Percentiles rank a stretch among this genome's conserved stretches.
Evolutionary conservation across 495 filamentous ascomycete genomes (phyloP).

Genomic region (Astrothelium subdiscretum): DNA sequence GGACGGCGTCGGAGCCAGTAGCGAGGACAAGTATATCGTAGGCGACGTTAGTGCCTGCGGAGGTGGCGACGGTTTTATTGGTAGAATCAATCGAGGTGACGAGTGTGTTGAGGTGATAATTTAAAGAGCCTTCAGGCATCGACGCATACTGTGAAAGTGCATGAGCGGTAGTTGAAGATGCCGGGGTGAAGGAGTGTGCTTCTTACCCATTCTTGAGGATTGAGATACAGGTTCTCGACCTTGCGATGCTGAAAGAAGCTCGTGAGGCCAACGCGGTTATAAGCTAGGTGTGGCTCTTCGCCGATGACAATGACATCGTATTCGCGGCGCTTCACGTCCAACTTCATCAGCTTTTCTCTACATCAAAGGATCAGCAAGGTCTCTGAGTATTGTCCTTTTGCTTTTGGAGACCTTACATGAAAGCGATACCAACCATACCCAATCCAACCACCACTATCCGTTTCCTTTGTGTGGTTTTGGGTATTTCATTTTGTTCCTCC

Average conservation of each 20-base stretch:
- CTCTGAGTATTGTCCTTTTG: background rate
- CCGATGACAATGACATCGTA: slow-evolving; percentile 87
- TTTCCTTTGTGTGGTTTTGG: slow-evolving; percentile 36
- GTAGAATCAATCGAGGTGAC: slow-evolving; percentile 59
- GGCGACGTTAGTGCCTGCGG: slow-evolving; percentile 53
- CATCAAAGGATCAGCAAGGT: background rate
- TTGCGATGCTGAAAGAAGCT: slow-evolving; percentile 86
- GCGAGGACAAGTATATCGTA: slow-evolving; percentile 88
- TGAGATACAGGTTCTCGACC: slow-evolving; percentile 83
- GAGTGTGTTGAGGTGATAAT: slow-evolving; percentile 72
- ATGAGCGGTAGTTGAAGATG: background rate
- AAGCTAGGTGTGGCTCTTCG: slow-evolving; percentile 84
- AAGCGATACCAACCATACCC: slow-evolving; percentile 91
- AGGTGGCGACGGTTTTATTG: slow-evolving; percentile 57
- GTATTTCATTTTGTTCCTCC: slow-evolving; percentile 14
- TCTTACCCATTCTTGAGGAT: slow-evolving; percentile 78
- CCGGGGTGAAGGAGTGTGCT: background rate
- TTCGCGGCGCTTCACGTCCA: slow-evolving; percentile 61
- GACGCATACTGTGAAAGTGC: slow-evolving; percentile 38
- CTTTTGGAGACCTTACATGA: slow-evolving; percentile 53
- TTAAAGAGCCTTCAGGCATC: slow-evolving; percentile 53
- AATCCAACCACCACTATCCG: slow-evolving; percentile 79
- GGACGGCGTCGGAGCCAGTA: slow-evolving; percentile 81
- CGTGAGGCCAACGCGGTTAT: slow-evolving; percentile 92
- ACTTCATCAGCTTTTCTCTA: slow-evolving; percentile 84